Evolutionary conservation across 108 stramenopile species (phyloP), one percentile per base, ranked within the genome.

Genomic region (Cyclotella kingstonii): DNA sequence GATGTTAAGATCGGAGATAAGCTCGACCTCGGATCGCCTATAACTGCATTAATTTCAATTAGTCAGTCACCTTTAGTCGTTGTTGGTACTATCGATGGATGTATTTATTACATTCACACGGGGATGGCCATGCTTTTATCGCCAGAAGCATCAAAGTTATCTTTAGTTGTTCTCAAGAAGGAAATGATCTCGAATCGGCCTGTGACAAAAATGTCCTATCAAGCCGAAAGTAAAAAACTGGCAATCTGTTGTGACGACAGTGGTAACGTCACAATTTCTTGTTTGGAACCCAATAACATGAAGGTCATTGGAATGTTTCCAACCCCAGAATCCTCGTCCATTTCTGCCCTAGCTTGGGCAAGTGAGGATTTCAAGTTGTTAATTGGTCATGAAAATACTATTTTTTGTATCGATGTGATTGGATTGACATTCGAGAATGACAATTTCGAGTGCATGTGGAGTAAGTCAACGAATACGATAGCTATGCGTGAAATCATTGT

Each of bases 211-310:
- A 5, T 53, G 12, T 12, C 31, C 19, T 53, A 53, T 53, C 52
- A 53, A 34, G 9, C 6, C 17, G 7, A 29, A 6, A 53, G 31
- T 10, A 31, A 53, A 21, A 53, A 53, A 15, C 52, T 53, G 2
- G 52, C 36, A 36, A 36, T 36, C 31, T 6, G 6, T 53, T 12
- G 31, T 34, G 2, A 15, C 33, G 12, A 34, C 15, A 4, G 3
- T 31, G 4, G 27, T 5, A 19, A 27, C 18, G 29, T 53, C 6
- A 34, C 31, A 4, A 53, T 53, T 34, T 9, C 17, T 2, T 53
- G 52, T 15, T 4, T 53, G 30, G 52, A 53, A n/a, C 52, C 52
- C 3, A 53, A 53, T 15, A 53, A 53, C 31, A 53, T 53, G 31
- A 34, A 31, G 19, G 33, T 53, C 33, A 53, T 53, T 53, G 52